Evolutionary conservation across 352 stramenopile genomes (phyloP), one percentile per base, ranked within the genome.

Genomic region (Pythium utonaiense): DNA sequence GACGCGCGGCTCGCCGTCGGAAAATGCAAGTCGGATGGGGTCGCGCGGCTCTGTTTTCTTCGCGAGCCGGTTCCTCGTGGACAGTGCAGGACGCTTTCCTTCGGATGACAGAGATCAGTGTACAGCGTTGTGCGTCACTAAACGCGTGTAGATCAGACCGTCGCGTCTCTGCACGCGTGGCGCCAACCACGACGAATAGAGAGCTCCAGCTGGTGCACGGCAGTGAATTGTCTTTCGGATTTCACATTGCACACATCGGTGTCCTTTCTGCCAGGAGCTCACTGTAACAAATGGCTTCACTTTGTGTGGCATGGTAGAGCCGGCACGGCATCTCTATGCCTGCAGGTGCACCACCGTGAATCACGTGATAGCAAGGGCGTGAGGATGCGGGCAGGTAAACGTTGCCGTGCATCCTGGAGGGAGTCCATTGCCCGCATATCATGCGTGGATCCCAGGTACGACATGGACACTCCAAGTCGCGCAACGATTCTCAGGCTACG

Each of bases 21-120:
- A 47, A 21, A 47, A 47, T 9, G 28, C 28, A 5, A 5, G 28
- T 33, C 28, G 36, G 19, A 27, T 47, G 40, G 40, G 22, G n/a
- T 47, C 14, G 40, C 19, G 40, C 14, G 21, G 5, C 22, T 47
- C 8, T 47, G 19, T 47, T 47, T 47, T 47, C 40, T 47, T 47
- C n/a, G 19, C 40, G 40, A 47, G 40, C 40, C 40, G 19, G 40
- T 47, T 47, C 27, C 40, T 27, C 17, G 22, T 47, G 40, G 40
- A 47, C 17, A 47, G 40, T 47, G 40, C 40, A 47, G 40, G 40
- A 47, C 40, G 27, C 40, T 47, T 47, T 47, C n/a, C n/a, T 27
- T 47, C 40, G 21, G 40, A 47, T 47, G 40, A 47, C 22, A 17
- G 40, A 9, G 40, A 47, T 47, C 40, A 47, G 6, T 47, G 40